Evolutionary conservation across 495 filamentous ascomycete species (phyloP).

Genomic region (Daldinia vernicosa): DNA sequence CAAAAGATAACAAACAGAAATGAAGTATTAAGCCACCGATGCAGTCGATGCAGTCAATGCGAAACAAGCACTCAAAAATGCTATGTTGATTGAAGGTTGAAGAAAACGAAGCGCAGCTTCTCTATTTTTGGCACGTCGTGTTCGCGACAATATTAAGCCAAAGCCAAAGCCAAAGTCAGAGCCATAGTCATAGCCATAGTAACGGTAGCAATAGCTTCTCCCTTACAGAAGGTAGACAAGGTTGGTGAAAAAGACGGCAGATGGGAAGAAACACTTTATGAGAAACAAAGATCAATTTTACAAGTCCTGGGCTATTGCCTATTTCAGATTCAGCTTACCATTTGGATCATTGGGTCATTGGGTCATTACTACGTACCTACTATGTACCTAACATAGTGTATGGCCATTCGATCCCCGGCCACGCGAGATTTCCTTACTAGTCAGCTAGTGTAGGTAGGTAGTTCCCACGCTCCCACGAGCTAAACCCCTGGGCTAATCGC

Average conservation of each 20-base stretch:
- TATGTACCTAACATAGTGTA: too few species aligned
- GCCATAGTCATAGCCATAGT: too few species aligned
- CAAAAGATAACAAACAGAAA: constrained; percentile 24
- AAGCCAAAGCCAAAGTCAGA: too few species aligned
- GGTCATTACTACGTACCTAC: neutral
- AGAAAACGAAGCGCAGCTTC: constrained; percentile 40
- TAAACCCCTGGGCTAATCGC: constrained; percentile 1
- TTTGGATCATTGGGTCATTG: constrained; percentile 16
- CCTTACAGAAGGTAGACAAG: neutral
- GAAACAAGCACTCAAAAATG: constrained; percentile 25
- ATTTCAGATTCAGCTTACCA: constrained; percentile 24
- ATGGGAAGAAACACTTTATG: constrained; percentile 27
- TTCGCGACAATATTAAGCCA: constrained; percentile 21
- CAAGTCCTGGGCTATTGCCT: constrained; percentile 24
- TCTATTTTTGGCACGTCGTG: constrained; percentile 27
- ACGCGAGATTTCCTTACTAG: constrained; percentile 18
- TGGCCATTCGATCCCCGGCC: neutral
- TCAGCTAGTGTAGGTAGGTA: neutral
- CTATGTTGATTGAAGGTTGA: too few species aligned
- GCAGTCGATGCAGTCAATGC: constrained; percentile 34
- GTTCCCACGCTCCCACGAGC: constrained; percentile 6
- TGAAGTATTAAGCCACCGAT: constrained; percentile 9
- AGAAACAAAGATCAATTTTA: constrained; percentile 22
- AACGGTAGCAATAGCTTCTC: neutral
- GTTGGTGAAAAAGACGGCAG: neutral